Evolutionary conservation across 2,329 filamentous ascomycete species (phyloP), one percentile per base, ranked within the genome.

Genomic region (Cryphonectria japonica): DNA sequence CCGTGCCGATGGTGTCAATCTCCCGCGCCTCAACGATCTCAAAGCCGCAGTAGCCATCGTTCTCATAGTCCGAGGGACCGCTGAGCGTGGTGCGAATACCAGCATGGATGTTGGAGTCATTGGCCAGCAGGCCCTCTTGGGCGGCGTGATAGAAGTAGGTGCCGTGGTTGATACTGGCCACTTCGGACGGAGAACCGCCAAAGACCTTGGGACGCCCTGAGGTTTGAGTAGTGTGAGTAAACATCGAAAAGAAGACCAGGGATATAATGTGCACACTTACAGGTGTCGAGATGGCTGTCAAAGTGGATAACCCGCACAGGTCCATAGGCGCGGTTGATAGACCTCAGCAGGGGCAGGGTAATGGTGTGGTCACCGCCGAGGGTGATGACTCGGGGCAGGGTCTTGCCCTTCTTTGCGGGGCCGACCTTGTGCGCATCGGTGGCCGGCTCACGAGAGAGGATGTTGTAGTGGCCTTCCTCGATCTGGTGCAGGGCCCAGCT

Each of bases 111-210:
- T 94, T 95, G 75, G 89, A 92, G 83, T 96, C 92, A 78, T 96
- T 97, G 73, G 86, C 86, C 29, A 97, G 84, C 22, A 96, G 84
- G 2, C 93, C 93, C 79, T 96, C 93, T 81, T 90, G 88, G 0
- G 91, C 83, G 0, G 93, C 93, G 78, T 95, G 92, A 82, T 91
- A 96, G 82, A 97, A 97, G 83, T 96, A 96, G 1, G 93, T 96
- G 59, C 93, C 93, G 82, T 96, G 93, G 82, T 96, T 97, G 82
- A 97, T 91, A 74, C 86, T 86, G 29, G 93, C 93, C 54, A 90
- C 88, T 72, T 94, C 87, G 39, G 89, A 92, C 0, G 93, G 93
- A 0, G 92, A 90, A 41, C 93, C 93, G 68, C 94, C 93, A 76
- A 97, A 97, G 37, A 96, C 93, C 79, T 95, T 95, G 60, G 93